Base-by-base conservation (phyloP, 306 rosid genomes). In the Vachellia pachyceras region DNA sequence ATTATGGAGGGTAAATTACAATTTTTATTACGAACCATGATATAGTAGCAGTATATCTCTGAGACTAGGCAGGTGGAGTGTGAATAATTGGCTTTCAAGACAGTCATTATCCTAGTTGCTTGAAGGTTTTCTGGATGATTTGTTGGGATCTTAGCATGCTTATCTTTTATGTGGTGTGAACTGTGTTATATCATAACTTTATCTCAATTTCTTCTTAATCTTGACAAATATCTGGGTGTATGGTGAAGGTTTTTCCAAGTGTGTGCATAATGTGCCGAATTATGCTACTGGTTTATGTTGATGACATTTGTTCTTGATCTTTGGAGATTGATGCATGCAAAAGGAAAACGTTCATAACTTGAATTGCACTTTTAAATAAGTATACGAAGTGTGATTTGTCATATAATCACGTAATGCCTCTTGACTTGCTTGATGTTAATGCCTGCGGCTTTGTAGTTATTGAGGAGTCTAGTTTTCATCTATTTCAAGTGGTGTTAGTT, bases 231-330 rank as follows among this genome's bases (percentile, higher is more conserved):
- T 44, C 42, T 63, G n/a, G 57, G 5, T 4, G 47, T 36, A 33
- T 64, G 6, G 40, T 75, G 10, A 35, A 25, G 61, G 5, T 46
- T 37, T 13, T 1, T 77, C 8, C 35, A 63, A 44, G 37, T 52
- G 6, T n/a, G 63, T 55, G 20, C 60, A 10, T 39, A 57, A 41
- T 7, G 39, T 45, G 6, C 10, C 18, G 46, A 18, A 60, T 58
- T 25, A 20, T 29, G 46, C 45, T 44, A 61, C 18, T 61, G 72
- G 44, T 75, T 35, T 60, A 75, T 60, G 70, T 4, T 36, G 72
- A 4, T 36, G 61, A 44, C 45, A 17, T n/a, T 63, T 61, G n/a
- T 61, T 44, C 33, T 58, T 60, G 42, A 60, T 60, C 79, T 58
- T 41, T 7, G 22, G 57, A 41, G 41, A 42, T 45, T 63, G 46